Conservation (phyloP, 2,329 filamentous ascomycete species). For the Diaporthe capsici region DNA sequence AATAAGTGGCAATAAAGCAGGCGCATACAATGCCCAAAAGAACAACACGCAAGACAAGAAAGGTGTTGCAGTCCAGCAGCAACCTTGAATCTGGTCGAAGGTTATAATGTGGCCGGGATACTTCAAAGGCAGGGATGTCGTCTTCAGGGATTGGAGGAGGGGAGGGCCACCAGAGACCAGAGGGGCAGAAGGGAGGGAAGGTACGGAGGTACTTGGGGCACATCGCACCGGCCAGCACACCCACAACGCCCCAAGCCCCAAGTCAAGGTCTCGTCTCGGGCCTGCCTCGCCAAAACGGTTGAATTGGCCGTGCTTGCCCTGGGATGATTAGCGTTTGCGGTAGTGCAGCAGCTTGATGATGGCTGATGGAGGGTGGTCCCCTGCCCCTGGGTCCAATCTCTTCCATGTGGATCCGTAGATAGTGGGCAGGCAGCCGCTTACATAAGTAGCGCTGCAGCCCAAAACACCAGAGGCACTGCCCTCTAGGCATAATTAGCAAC, state of each 20-base stretch:
- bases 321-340: conserved; percentile 30
- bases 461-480: no score
- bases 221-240: not conserved
- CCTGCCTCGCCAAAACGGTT: conserved; percentile 34
- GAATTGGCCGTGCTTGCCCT: conserved; percentile 33
- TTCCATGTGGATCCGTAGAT: not conserved
- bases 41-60: conserved; percentile 7
- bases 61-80: conserved; percentile 32
- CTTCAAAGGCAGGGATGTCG: conserved; percentile 3
- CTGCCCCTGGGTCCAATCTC: conserved; percentile 38
- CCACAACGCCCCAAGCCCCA: not conserved
- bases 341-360: conserved; percentile 17
- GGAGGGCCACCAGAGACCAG: not conserved
- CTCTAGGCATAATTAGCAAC: no score
- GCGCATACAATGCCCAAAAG: conserved; percentile 8
- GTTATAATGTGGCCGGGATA: conserved; percentile 23
- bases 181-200: not conserved
- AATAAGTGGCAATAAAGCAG: conserved; percentile 23
- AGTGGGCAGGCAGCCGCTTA: no score
- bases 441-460: no score
- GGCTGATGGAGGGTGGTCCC: conserved; percentile 24
- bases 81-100: conserved; percentile 21
- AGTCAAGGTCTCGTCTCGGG: conserved; percentile 29
- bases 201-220: not conserved
- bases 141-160: conserved; percentile 21